Evolutionary conservation across 2,329 filamentous ascomycete genomes (phyloP).

Genomic region (Lecanosticta acicola): DNA sequence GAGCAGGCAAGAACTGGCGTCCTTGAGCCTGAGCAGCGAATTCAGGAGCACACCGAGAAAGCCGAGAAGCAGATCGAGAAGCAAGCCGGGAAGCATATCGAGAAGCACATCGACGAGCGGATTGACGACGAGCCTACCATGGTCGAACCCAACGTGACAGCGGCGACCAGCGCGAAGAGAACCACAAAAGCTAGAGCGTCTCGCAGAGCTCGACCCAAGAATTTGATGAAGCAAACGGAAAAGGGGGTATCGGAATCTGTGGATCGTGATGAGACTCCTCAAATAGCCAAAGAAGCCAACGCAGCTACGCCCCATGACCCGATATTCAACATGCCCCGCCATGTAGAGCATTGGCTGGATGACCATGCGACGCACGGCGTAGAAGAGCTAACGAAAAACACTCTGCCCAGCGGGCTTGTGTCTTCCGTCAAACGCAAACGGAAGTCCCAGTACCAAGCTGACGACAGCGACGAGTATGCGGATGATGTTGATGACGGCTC

Average conservation of each 20-base stretch:
- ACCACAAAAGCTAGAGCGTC: no score
- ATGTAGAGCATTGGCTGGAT: neutral
- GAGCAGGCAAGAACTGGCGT: neutral
- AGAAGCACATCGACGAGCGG: no score
- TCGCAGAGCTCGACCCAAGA: no score
- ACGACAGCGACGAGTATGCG: conserved; percentile 16
- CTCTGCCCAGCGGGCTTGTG: neutral
- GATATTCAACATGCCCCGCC: neutral
- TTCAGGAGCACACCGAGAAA: no score
- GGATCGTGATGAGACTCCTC: neutral
- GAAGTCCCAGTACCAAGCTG: conserved; percentile 9
- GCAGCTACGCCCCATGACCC: neutral
- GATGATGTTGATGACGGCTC: neutral
- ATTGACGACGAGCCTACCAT: no score
- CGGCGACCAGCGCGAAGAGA: no score
- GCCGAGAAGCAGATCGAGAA: no score
- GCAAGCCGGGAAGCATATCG: no score
- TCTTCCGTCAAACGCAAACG: conserved; percentile 13
- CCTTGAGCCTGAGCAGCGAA: no score
- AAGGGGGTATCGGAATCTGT: no score
- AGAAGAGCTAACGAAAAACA: neutral
- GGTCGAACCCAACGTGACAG: no score
- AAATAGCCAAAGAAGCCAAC: neutral
- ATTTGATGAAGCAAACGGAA: no score
- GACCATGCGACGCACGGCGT: neutral